A percentile compares a stretch with the other conserved stretches of the same genome.
Conservation (phyloP, 2,329 filamentous ascomycete species). For the Pleurostoma richardsiae region DNA sequence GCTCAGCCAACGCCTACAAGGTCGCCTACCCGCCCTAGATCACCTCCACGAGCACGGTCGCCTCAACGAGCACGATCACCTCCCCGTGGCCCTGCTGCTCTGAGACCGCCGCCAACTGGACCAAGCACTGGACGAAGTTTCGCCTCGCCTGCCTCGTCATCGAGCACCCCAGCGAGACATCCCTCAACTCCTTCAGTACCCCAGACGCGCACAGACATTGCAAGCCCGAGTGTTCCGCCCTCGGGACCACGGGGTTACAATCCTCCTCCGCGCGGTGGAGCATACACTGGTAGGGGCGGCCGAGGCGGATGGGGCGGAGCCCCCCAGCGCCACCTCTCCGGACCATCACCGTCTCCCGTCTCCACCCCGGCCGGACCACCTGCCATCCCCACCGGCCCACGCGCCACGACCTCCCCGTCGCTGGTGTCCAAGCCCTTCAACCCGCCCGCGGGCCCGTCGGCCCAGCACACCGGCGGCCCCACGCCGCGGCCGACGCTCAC, state of each 20-base stretch:
- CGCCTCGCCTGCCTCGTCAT: constrained; percentile 26
- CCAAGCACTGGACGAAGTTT: constrained; percentile 32
- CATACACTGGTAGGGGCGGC: constrained; percentile 36
- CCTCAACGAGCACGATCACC: constrained; percentile 36
- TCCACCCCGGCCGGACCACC: constrained; percentile 29
- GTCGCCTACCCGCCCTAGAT: background rate
- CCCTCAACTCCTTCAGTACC: constrained; percentile 18
- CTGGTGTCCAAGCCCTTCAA: constrained; percentile 44
- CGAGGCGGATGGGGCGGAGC: constrained; percentile 25
- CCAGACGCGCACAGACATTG: constrained; percentile 30
- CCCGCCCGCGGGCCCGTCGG: constrained; percentile 49
- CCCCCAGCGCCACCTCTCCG: constrained; percentile 10
- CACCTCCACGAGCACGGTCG: constrained; percentile 1
- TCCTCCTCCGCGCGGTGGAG: constrained; percentile 34
- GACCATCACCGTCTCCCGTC: constrained; percentile 31
- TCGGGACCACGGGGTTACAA: constrained; percentile 51
- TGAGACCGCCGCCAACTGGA: constrained; percentile 45
- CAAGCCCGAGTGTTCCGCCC: constrained; percentile 44
- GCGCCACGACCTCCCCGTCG: constrained; percentile 29
- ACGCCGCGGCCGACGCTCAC: constrained; percentile 38
- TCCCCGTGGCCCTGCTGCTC: constrained; percentile 49
- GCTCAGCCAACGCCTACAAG: constrained; percentile 3
- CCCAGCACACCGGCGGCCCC: constrained; percentile 20
- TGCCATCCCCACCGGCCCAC: constrained; percentile 43
- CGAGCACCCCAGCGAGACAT: constrained; percentile 13